A percentile compares a stretch with the other conserved stretches of the same genome.
These are phyloP conservation scores for Cyberlindnera maritima DNA, from an alignment of 805 yeast genomes.

Conservation along the genomic window DNA sequence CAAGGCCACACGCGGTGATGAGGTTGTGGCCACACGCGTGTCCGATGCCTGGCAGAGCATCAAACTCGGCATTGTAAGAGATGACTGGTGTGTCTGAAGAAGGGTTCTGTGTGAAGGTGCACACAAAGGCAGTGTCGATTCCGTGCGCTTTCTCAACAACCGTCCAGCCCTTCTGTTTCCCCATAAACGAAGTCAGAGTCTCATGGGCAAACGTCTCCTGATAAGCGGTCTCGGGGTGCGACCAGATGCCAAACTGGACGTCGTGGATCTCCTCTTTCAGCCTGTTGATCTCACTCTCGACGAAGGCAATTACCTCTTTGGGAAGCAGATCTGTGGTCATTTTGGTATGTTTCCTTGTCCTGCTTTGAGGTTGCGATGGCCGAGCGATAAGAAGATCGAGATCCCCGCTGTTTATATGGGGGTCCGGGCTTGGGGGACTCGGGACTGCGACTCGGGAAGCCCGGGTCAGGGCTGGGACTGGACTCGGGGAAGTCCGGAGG, in stretches of 20 bases:
- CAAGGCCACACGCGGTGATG: slow-evolving; percentile 7
- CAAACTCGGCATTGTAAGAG: slow-evolving; percentile 12
- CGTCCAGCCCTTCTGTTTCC: slow-evolving; percentile 6
- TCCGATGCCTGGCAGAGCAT: slow-evolving; percentile 14
- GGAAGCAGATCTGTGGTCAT: slow-evolving; percentile 10
- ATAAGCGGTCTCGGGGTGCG: slow-evolving; percentile 6
- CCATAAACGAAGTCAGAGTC: slow-evolving; percentile 5
- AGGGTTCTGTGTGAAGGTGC: background rate
- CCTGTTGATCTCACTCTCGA: background rate
- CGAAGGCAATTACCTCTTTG: background rate
- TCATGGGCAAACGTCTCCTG: slow-evolving; percentile 10
- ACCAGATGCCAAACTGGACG: slow-evolving; percentile 6
- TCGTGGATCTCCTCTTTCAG: slow-evolving; percentile 4
- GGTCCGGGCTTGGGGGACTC: no score
- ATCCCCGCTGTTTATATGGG: no score
- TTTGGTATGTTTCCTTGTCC: no score
- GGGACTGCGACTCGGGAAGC: no score
- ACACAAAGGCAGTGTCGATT: slow-evolving; percentile 7
- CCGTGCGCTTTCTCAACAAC: slow-evolving; percentile 4
- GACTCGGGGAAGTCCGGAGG: no score
- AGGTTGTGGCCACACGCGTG: slow-evolving; percentile 16
- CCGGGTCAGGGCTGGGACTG: no score
- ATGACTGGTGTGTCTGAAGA: background rate
- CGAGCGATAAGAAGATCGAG: no score
- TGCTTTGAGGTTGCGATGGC: no score